Conservation (phyloP, 306 rosid genomes). For the Pyrus bretschneideri region DNA sequence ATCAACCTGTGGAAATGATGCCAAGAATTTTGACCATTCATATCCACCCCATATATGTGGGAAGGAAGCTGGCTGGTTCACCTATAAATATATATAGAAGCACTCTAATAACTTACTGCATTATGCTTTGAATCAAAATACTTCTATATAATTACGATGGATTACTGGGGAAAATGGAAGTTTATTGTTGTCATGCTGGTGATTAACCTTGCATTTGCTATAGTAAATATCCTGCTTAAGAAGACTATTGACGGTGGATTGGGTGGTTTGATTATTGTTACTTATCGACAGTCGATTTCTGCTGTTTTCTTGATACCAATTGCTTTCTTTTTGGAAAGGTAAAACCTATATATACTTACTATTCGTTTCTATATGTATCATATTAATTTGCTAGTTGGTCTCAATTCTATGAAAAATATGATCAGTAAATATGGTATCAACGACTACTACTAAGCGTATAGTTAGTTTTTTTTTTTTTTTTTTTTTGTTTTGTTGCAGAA, state of each 20-base stretch:
- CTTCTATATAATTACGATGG: slow-evolving; percentile 9
- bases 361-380: background rate
- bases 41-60: background rate
- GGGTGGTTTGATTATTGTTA: slow-evolving; percentile 41
- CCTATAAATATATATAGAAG: slow-evolving; percentile 16
- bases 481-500: slow-evolving; percentile 25
- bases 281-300: slow-evolving; percentile 63
- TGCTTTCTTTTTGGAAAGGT: slow-evolving; percentile 67
- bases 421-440: background rate
- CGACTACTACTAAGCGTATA: background rate
- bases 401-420: background rate
- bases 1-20: slow-evolving; percentile 19
- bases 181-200: slow-evolving; percentile 45
- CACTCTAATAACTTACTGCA: slow-evolving; percentile 1
- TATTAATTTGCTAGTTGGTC: background rate
- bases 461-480: background rate
- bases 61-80: background rate
- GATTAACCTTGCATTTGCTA: slow-evolving; percentile 52
- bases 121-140: slow-evolving; percentile 1
- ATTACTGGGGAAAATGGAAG: slow-evolving; percentile 39
- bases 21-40: slow-evolving; percentile 22
- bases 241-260: slow-evolving; percentile 55
- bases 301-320: slow-evolving; percentile 60
- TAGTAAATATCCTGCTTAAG: slow-evolving; percentile 71
- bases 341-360: background rate